Base-by-base conservation (phyloP, 306 rosid species). In the Astragalus glycyphyllos region DNA sequence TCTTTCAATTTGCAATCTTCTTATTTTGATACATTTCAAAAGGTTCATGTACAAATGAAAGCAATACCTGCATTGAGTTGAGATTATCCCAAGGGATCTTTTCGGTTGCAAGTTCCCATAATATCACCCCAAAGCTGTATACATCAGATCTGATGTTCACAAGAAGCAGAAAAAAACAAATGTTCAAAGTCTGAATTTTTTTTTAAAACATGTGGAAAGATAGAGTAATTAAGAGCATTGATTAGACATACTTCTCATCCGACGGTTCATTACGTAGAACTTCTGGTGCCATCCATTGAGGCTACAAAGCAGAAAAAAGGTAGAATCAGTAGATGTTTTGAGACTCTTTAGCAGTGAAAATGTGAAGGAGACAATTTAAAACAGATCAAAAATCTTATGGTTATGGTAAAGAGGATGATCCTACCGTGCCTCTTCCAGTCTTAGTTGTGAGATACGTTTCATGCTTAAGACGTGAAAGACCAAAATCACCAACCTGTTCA, bases 231-330 rank as follows among this genome's bases (percentile, higher is more conserved):
- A 16, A 50, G 65, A 60, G 74, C 48, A 61, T 37, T 44, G 67
- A 64, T 55, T 34, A 60, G 66, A 78, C 91, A 56, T 84, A 95
- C 99, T 95, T 95, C 77, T 95, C 99, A 77, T 95, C 96, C 1
- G 97, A 89, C 35, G 96, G 96, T 76, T 95, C 99, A 41, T 95
- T 89, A 44, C 99, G 99, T 76, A 95, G 96, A 80, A 95, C 96
- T 89, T 95, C 99, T 38, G 99, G 99, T 67, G 99, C 99, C 99
- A 95, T 95, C 99, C 99, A 95, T 85, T 95, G 99, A 77, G 97
- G 99, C 99, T 95, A 50, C 71, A 80, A 72, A 80, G 65, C 31
- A 80, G 45, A 81, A 80, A 74, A 71, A 71, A 42, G 37, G 26
- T 42, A 68, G 55, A 57, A 68, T 68, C 62, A 78, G 68, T 55